Conservation (phyloP, 129 eudicot species). For the Silybum marianum region DNA sequence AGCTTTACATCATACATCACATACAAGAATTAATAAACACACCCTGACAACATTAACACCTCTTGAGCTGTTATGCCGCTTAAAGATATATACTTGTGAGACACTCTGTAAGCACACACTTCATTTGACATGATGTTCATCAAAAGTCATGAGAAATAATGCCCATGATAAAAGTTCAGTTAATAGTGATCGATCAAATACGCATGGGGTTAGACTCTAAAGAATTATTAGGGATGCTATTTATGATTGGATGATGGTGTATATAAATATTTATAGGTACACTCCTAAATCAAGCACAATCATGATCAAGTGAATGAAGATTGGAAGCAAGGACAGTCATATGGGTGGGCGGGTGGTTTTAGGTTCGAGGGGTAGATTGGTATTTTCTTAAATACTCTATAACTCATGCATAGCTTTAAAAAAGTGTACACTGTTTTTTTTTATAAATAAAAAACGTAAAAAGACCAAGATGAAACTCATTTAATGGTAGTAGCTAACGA, state of each 20-base stretch:
- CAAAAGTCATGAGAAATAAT: neutral
- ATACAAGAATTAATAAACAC: no score
- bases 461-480: neutral
- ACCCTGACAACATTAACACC: neutral
- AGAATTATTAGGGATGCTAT: neutral
- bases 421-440: neutral
- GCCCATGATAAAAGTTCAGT: neutral
- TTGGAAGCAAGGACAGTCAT: neutral
- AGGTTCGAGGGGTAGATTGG: neutral
- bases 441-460: neutral
- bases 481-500: neutral
- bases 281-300: no score
- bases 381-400: neutral
- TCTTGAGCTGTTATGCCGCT: neutral
- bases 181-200: no score
- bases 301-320: no score
- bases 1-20: neutral
- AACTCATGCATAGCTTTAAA: neutral
- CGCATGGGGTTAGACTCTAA: neutral
- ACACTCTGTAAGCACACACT: neutral
- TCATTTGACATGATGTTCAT: neutral
- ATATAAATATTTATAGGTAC: neutral
- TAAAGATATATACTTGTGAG: neutral
- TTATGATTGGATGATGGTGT: neutral
- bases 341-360: neutral